phyloP scores from a whole-genome alignment of 441 rosid genomes.

The Syzygium syzygioides region DNA sequence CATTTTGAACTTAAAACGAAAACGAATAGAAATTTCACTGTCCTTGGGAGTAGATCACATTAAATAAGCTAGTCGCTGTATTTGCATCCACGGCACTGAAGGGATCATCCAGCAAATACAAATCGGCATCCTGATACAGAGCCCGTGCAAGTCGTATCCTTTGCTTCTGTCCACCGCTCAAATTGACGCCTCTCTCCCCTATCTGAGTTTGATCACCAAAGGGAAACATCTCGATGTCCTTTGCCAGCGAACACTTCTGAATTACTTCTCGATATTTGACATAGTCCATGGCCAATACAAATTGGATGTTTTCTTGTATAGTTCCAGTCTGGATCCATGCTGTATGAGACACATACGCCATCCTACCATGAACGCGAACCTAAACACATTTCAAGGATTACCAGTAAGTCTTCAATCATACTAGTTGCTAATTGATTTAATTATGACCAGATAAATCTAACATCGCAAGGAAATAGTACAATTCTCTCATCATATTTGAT shows the following conservation, averaged over 20 bases:
- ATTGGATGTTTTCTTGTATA: slow-evolving; percentile 42
- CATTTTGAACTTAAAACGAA: background rate
- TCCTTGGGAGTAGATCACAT: slow-evolving; percentile 8
- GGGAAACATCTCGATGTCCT: slow-evolving; percentile 40
- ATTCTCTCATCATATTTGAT: slow-evolving; percentile 3
- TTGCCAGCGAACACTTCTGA: slow-evolving; percentile 21
- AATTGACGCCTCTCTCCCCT: slow-evolving; percentile 48
- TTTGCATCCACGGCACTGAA: slow-evolving; percentile 57
- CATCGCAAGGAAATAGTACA: background rate
- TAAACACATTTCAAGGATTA: background rate
- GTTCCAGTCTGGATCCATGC: slow-evolving; percentile 54
- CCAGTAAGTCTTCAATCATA: background rate
- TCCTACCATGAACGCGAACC: slow-evolving; percentile 29
- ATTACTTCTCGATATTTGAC: slow-evolving; percentile 27
- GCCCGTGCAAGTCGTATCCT: slow-evolving; percentile 51
- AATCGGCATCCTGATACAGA: slow-evolving; percentile 37
- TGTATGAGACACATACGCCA: slow-evolving; percentile 48
- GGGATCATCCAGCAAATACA: slow-evolving; percentile 56
- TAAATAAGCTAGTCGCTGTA: slow-evolving; percentile 36
- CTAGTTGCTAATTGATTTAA: background rate
- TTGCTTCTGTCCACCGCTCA: slow-evolving; percentile 59
- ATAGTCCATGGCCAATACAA: slow-evolving; percentile 36
- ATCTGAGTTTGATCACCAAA: slow-evolving; percentile 39
- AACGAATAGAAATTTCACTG: background rate
- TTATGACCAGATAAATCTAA: background rate